Base-by-base conservation (phyloP, 2,329 filamentous ascomycete species). In the Neurospora sp. region DNA sequence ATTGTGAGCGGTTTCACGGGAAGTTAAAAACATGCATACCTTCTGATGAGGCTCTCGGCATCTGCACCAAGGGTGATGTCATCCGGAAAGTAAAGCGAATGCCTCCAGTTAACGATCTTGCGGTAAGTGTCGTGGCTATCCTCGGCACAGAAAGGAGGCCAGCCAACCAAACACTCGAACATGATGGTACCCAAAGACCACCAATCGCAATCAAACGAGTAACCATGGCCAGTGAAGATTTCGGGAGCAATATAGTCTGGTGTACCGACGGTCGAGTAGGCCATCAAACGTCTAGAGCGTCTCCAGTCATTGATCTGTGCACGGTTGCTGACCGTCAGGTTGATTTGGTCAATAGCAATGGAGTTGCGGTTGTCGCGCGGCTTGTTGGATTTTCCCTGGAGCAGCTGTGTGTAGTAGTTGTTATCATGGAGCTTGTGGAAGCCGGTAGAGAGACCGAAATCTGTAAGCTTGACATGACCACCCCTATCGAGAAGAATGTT, bases 101-200 rank as follows among this genome's bases (percentile, higher is more conserved):
- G 91, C 70, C 93, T 90, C 96, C 96, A 99, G 83, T 97, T 97
- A 76, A 99, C 93, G 80, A 99, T 99, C 87, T 99, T 99, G 75
- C 95, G 91, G 82, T 99, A 99, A 1, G 96, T 98, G 80, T 98
- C 96, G 78, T 97, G 95, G 72, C 93, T 92, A 79, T 98, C 95
- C 80, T 99, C 96, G 23, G 96, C 95, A 80, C 96, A 99, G 87
- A 99, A 99, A 38, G 96, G 96, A 69, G 96, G 96, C 96, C 96
- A 99, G 76, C 96, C 96, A 72, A 99, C 93, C 75, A 99, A 86
- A 81, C 96, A 99, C 82, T 99, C 96, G 77, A 98, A 99, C 96
- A 99, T 98, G 82, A 99, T 99, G 66, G 96, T 97, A 68, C 96
- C 96, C 67, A 99, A 87, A 28, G 93, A 97, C 96, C 96, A 99